Conservation (phyloP, 2,329 filamentous ascomycete species). For the Colletotrichum sp. region DNA sequence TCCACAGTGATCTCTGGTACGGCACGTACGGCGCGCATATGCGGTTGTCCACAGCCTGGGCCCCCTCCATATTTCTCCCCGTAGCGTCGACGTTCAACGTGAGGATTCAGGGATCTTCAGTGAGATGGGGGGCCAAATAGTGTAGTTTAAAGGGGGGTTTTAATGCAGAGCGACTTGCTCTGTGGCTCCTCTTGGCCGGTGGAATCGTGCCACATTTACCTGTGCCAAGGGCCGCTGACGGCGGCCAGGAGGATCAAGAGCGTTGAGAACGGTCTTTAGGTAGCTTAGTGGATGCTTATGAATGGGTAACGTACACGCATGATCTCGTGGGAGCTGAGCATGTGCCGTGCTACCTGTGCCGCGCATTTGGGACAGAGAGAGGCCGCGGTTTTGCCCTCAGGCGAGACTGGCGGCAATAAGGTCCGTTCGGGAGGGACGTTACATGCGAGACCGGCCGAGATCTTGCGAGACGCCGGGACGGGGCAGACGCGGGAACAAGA, state of each 20-base stretch:
- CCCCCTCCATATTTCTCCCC: not conserved
- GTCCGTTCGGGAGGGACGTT: not conserved
- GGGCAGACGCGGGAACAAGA: not conserved
- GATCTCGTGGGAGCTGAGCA: not conserved
- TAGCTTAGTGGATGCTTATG: not conserved
- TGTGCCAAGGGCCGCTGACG: not conserved
- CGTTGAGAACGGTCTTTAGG: not conserved
- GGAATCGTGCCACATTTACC: conserved; percentile 1
- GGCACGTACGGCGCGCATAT: conserved; percentile 17
- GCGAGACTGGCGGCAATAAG: not conserved
- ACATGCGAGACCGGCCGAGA: conserved; percentile 5
- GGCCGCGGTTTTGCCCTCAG: not conserved
- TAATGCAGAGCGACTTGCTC: not conserved
- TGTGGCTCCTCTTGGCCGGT: not conserved
- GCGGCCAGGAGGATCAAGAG: not conserved
- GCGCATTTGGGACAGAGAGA: not conserved
- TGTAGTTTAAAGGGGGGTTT: not conserved
- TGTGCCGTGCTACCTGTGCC: not conserved
- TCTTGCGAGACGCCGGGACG: not conserved
- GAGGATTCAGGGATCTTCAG: conserved; percentile 4
- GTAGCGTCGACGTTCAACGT: not conserved
- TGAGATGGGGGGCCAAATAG: conserved; percentile 9
- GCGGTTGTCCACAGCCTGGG: not conserved
- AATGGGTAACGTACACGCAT: not conserved
- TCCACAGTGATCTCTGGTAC: conserved; percentile 20